These are phyloP conservation scores for Linderniella brevidens DNA, from an alignment of 257 asterid species.

Conservation along the genomic window DNA sequence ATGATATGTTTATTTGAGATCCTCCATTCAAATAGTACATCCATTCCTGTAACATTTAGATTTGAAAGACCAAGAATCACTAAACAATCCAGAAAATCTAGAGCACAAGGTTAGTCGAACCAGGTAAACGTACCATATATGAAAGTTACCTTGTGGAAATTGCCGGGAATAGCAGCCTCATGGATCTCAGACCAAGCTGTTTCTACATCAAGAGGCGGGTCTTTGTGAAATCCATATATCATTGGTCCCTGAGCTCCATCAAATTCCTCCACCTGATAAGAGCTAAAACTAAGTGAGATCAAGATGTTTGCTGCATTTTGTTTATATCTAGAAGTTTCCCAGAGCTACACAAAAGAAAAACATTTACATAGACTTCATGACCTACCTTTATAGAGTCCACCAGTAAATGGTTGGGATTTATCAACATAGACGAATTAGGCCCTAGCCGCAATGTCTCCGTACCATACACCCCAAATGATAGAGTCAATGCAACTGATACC, in stretches of 20 bases:
- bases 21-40: conserved; percentile 53
- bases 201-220: conserved; percentile 42
- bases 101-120: neutral
- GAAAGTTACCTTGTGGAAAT: conserved; percentile 48
- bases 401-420: conserved; percentile 42
- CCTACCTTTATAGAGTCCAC: conserved; percentile 57
- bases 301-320: neutral
- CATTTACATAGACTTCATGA: conserved; percentile 5
- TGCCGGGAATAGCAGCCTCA: conserved; percentile 23
- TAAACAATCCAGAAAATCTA: conserved; percentile 3
- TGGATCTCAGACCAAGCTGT: conserved; percentile 48
- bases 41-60: conserved; percentile 50
- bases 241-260: conserved; percentile 25
- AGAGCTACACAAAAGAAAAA: conserved; percentile 1
- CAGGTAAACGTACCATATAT: conserved; percentile 2
- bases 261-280: conserved; percentile 42
- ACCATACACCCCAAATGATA: conserved; percentile 56
- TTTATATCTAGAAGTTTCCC: neutral
- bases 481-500: conserved; percentile 34
- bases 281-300: conserved; percentile 11
- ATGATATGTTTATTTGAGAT: conserved; percentile 53
- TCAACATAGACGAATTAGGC: conserved; percentile 60
- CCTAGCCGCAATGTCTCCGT: conserved; percentile 47
- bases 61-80: no score
- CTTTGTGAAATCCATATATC: conserved; percentile 40